Evolutionary conservation across 768 basidiomycete species (phyloP).

Genomic region (Pulveroboletus frians): DNA sequence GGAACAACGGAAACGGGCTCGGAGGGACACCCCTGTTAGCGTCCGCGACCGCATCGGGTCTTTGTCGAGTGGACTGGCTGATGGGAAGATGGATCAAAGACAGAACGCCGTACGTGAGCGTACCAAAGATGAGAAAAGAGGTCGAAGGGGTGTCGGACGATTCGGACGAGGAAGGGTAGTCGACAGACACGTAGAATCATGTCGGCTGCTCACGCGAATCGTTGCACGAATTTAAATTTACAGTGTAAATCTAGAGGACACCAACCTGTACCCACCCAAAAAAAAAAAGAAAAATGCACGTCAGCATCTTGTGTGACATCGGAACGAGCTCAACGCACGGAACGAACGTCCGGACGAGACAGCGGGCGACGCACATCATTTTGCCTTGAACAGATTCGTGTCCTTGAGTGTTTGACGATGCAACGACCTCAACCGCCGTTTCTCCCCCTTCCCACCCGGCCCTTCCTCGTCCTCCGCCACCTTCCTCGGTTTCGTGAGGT

Average conservation of each 20-base stretch:
- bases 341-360: no score
- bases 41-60: slow-evolving; percentile 75
- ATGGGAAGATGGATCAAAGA: slow-evolving; percentile 70
- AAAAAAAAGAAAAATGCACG: background rate
- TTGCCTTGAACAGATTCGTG: slow-evolving; percentile 81
- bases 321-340: background rate
- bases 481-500: slow-evolving; percentile 55
- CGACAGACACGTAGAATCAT: background rate
- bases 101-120: slow-evolving; percentile 58
- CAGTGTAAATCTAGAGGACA: background rate
- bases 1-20: slow-evolving; percentile 77
- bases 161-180: slow-evolving; percentile 23
- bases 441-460: slow-evolving; percentile 62
- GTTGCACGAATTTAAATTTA: background rate
- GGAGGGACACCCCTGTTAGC: slow-evolving; percentile 57
- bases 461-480: slow-evolving; percentile 51
- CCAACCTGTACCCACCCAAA: background rate
- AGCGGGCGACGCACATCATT: slow-evolving; percentile 33
- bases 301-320: background rate
- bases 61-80: slow-evolving; percentile 81
- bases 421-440: slow-evolving; percentile 50
- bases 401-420: slow-evolving; percentile 73
- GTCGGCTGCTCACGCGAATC: no score
- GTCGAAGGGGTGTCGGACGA: slow-evolving; percentile 37
- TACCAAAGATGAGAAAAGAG: slow-evolving; percentile 60